phyloP scores from a whole-genome alignment of 345 rosid genomes.

The Acer yangbiense region DNA sequence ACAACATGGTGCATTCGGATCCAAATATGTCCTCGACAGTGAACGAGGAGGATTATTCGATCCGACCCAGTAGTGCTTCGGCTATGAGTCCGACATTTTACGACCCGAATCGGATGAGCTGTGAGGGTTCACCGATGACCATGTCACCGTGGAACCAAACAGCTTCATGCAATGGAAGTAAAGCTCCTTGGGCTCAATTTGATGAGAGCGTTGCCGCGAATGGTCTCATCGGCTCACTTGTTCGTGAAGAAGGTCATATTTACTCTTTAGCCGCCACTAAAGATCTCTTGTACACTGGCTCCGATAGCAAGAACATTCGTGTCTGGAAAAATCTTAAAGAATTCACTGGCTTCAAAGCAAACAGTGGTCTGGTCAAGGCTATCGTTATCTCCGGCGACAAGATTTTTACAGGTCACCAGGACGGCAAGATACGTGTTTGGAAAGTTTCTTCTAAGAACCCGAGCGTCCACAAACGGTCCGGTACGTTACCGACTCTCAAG shows the following conservation, averaged over 20 bases:
- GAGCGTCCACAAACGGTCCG: constrained; percentile 67
- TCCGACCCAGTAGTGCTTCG: constrained; percentile 83
- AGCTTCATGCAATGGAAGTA: constrained; percentile 30
- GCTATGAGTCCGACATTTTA: constrained; percentile 42
- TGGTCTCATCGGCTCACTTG: constrained; percentile 79
- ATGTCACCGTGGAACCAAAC: constrained; percentile 99
- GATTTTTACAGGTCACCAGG: constrained; percentile 95
- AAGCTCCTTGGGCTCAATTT: constrained; percentile 44
- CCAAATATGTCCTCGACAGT: constrained; percentile 45
- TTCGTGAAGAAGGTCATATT: constrained; percentile 93
- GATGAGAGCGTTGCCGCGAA: constrained; percentile 58
- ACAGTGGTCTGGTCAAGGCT: constrained; percentile 90
- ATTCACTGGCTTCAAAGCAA: constrained; percentile 83
- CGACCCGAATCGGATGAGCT: constrained; percentile 64
- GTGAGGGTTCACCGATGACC: constrained; percentile 89
- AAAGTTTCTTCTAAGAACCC: constrained; percentile 69
- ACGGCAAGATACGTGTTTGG: constrained; percentile 94
- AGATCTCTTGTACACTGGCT: constrained; percentile 91
- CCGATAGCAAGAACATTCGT: constrained; percentile 95
- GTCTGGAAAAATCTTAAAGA: constrained; percentile 94
- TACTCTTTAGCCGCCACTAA: constrained; percentile 85
- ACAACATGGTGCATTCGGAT: constrained; percentile 41
- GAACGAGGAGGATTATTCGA: constrained; percentile 44
- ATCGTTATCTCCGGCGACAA: constrained; percentile 75
- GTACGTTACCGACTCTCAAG: constrained; percentile 82